Conservation (phyloP, 169 alveolate genomes). For the Plasmodium reichenowi region DNA sequence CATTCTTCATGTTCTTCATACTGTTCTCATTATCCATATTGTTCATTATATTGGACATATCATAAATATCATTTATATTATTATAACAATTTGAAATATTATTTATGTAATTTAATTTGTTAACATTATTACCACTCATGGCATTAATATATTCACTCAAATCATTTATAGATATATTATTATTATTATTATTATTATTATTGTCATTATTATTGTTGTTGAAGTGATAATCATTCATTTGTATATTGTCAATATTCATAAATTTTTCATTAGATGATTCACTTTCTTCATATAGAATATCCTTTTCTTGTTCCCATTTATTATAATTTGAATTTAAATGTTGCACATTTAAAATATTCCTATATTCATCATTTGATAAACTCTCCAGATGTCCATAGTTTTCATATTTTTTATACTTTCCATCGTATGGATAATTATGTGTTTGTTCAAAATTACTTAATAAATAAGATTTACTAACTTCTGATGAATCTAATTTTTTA, state of each 20-base stretch:
- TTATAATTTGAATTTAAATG: slow-evolving; percentile 6
- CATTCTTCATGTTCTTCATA: not conserved
- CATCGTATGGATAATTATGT: slow-evolving; percentile 2
- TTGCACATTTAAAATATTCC: not conserved
- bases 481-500: not conserved
- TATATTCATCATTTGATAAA: too few relatives aligned
- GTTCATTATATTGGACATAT: not conserved
- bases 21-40: not conserved
- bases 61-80: not conserved
- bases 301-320: slow-evolving; percentile 8
- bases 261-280: not conserved
- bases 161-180: not conserved
- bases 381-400: too few relatives aligned
- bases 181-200: not conserved
- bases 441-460: slow-evolving; percentile 9
- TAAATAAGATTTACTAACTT: slow-evolving; percentile 6
- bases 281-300: slow-evolving; percentile 2
- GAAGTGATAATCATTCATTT: not conserved
- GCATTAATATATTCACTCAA: not conserved
- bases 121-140: not conserved
- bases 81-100: not conserved
- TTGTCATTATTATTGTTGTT: not conserved
- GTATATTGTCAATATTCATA: not conserved
- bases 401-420: too few relatives aligned
- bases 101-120: not conserved